Conservation (phyloP, 73 alveolate genomes). For the Urostyla sp. region DNA sequence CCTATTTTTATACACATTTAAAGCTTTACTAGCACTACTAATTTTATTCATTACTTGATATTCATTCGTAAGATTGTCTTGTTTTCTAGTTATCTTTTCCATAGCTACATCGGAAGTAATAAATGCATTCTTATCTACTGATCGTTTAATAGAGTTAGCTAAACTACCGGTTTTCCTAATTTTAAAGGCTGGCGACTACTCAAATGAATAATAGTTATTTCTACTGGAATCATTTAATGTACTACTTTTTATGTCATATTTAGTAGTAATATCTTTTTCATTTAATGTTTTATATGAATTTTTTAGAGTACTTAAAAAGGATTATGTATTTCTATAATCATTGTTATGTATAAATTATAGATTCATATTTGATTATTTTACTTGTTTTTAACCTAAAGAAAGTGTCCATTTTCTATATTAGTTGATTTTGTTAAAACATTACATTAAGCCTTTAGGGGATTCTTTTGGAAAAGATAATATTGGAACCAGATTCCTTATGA, state of each 20-base stretch:
- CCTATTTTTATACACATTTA: conserved; percentile 33
- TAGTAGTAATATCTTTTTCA: background rate
- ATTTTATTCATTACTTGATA: background rate
- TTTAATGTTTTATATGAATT: background rate
- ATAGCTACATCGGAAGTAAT: background rate
- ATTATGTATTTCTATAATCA: background rate
- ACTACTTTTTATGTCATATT: background rate
- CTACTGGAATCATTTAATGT: background rate
- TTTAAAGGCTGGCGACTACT: background rate
- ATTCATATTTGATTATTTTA: too few relatives aligned
- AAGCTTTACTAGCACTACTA: conserved; percentile 33
- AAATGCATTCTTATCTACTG: background rate
- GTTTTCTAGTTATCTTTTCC: conserved; percentile 3
- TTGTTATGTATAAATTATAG: background rate
- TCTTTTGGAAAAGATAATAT: too few relatives aligned
- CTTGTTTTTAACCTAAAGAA: background rate
- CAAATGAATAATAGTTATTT: background rate
- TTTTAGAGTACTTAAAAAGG: background rate
- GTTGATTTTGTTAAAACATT: background rate
- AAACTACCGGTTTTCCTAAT: background rate
- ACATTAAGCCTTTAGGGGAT: background rate
- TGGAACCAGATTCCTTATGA: conserved; percentile 10
- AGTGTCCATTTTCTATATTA: conserved; percentile 34
- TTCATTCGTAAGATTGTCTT: conserved; percentile 8
- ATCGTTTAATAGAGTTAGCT: background rate